phyloP scores from a whole-genome alignment of 225 moss, liverwort and hornwort genomes.

The Pseudisothecium myosuroides region DNA sequence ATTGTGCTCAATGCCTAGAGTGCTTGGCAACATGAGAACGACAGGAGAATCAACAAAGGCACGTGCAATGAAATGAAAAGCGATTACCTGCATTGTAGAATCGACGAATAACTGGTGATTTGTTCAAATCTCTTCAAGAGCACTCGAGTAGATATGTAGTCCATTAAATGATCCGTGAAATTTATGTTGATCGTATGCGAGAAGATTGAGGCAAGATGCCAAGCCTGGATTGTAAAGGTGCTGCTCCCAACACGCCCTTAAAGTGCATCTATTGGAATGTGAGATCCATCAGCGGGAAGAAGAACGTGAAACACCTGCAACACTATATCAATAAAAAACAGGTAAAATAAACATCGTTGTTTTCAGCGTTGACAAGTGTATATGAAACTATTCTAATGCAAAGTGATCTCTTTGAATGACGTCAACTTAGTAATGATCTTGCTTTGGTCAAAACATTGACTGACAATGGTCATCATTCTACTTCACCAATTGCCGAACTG shows the following conservation, averaged over 20 bases:
- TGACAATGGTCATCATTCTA: neutral
- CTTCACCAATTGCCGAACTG: too few relatives aligned
- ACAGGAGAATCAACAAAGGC: neutral
- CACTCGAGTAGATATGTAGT: neutral
- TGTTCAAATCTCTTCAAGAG: neutral
- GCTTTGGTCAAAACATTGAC: neutral
- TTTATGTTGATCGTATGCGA: neutral
- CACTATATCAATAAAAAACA: slow-evolving; percentile 26
- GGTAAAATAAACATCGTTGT: neutral
- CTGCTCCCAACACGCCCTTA: neutral
- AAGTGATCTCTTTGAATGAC: neutral
- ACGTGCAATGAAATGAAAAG: neutral
- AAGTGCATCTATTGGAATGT: slow-evolving; percentile 53
- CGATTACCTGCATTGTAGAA: neutral
- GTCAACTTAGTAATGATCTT: neutral
- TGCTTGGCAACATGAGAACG: neutral
- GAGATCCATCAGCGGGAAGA: slow-evolving; percentile 50
- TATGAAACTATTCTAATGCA: neutral
- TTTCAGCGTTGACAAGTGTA: neutral
- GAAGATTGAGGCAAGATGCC: slow-evolving; percentile 15
- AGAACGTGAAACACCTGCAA: slow-evolving; percentile 31
- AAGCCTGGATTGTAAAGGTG: neutral
- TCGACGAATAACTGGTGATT: neutral
- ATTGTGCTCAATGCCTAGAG: neutral
- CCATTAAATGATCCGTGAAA: neutral